phyloP scores from a whole-genome alignment of 2,329 filamentous ascomycete species.

The Dothistroma pini region DNA sequence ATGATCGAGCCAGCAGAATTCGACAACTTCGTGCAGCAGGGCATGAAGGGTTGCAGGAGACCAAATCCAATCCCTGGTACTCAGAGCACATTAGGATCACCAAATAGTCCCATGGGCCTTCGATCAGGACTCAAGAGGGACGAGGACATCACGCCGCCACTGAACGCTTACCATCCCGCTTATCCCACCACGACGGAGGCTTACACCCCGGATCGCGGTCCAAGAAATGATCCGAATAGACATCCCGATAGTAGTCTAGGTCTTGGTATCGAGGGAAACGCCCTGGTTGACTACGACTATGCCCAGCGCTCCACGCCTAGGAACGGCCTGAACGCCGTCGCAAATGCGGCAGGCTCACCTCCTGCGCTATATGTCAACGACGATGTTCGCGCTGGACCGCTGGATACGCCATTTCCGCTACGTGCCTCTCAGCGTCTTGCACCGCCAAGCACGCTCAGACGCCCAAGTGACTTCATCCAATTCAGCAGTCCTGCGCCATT shows the following conservation, averaged over 20 bases:
- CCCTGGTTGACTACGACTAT: conserved; percentile 28
- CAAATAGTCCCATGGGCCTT: conserved; percentile 52
- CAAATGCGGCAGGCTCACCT: conserved; percentile 37
- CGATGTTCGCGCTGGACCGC: conserved; percentile 32
- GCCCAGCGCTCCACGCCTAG: conserved; percentile 32
- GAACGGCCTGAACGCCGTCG: conserved; percentile 36
- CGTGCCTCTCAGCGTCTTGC: conserved; percentile 59
- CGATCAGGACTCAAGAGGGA: conserved; percentile 43
- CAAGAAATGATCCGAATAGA: conserved; percentile 36
- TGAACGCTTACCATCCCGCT: conserved; percentile 37
- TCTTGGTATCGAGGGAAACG: conserved; percentile 32
- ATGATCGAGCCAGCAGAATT: conserved; percentile 79
- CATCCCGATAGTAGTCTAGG: conserved; percentile 25
- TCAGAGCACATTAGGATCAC: conserved; percentile 40
- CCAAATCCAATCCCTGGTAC: conserved; percentile 35
- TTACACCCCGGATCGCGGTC: conserved; percentile 54
- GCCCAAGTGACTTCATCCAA: conserved; percentile 80
- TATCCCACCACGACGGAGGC: conserved; percentile 50
- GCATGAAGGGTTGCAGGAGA: conserved; percentile 43
- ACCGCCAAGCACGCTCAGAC: conserved; percentile 74
- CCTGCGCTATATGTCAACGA: conserved; percentile 39
- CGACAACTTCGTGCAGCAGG: conserved; percentile 81
- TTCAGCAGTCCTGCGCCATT: conserved; percentile 82
- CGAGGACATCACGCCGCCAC: conserved; percentile 42
- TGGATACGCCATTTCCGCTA: conserved; percentile 38